Evolutionary conservation across 495 filamentous ascomycete genomes (phyloP), one percentile per base, ranked within the genome.

Genomic region (Venustampulla echinocandica): DNA sequence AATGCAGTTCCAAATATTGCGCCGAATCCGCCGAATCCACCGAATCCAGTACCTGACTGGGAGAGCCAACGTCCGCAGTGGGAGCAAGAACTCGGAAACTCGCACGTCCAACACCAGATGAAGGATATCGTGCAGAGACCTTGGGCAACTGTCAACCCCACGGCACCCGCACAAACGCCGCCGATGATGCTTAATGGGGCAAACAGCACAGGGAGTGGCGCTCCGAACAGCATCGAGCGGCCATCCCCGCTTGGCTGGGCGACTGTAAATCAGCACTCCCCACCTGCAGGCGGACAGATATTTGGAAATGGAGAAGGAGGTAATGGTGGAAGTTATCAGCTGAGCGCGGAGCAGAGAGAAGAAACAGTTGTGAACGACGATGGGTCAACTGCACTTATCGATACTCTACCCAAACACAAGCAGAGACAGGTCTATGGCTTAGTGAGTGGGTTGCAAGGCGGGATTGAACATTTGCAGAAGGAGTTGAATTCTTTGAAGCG

Each of bases 391-490:
- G 47, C 55, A n/a, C 22, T 58, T 9, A 54, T 58, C 17, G 55
- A 58, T 35, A 46, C 38, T 3, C 23, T 58, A 10, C 55, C 55
- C 1, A 54, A 58, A 22, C 42, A 25, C 18, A 58, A 58, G 39
- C 55, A 58, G 23, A 20, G 55, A 28, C 55, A 58, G 35, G 37
- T 58, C 18, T 58, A 58, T 24, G 55, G 47, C 2, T 19, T 58
- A 6, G 34, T 58, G 2, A 54, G 50, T 25, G 55, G 55, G 0
- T 18, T 58, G 15, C 47, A 58, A 32, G 48, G 48, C 10, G 55
- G 55, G 9, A 58, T 58, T 44, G 44, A 58, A 22, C 47, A 54
- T 44, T 45, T 58, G 18, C 55, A 55, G 18, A 30, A 45, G 23
- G 55, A 58, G 19, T 35, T 58, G 28, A 49, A 54, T 39, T 36